Conservation (phyloP, 1,284 basidiomycete species). For the Fomes fomentarius region DNA sequence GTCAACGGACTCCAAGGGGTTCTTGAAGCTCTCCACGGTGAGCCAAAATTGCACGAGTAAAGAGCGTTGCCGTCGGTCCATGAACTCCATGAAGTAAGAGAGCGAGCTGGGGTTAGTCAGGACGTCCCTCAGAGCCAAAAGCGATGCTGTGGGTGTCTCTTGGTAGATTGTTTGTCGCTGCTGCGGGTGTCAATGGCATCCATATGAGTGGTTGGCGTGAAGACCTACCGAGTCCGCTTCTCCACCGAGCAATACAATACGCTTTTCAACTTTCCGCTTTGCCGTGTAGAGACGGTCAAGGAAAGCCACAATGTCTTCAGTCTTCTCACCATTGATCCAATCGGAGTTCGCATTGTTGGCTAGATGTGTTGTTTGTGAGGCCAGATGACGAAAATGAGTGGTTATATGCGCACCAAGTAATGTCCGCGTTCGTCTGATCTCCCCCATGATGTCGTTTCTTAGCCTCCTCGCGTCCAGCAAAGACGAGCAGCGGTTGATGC, state of each 20-base stretch:
- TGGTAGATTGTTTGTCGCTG: conserved; percentile 30
- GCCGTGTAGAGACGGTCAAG: conserved; percentile 88
- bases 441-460: conserved; percentile 87
- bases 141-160: conserved; percentile 30
- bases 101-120: conserved; percentile 88
- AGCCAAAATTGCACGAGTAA: conserved; percentile 96
- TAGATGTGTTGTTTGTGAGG: conserved; percentile 29
- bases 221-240: conserved; percentile 60
- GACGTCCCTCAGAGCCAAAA: conserved; percentile 67
- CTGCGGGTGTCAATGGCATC: conserved; percentile 2
- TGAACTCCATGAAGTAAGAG: conserved; percentile 97
- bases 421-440: conserved; percentile 79
- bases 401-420: conserved; percentile 56
- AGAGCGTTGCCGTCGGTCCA: conserved; percentile 88
- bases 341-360: conserved; percentile 84
- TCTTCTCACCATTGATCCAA: conserved; percentile 81
- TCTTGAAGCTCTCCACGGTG: conserved; percentile 96
- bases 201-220: background rate
- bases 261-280: conserved; percentile 82
- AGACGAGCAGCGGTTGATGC: conserved; percentile 81
- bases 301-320: conserved; percentile 85
- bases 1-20: conserved; percentile 86
- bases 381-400: background rate
- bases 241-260: conserved; percentile 81
- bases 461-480: conserved; percentile 88